Conservation (phyloP, 179 eudicot genomes). For the Silene noctiflora region DNA sequence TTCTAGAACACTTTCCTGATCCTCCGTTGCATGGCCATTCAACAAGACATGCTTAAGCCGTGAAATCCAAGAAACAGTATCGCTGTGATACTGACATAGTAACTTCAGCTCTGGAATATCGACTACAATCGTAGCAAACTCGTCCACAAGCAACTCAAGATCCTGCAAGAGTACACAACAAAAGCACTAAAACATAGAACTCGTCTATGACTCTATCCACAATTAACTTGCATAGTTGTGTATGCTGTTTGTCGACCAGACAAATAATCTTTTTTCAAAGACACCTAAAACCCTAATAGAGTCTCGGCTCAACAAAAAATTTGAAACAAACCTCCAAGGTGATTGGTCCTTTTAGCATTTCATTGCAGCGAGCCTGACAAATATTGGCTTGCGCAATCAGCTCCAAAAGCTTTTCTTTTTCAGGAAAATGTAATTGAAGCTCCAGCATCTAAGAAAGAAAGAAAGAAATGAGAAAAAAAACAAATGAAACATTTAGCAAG, state of each 20-base stretch:
- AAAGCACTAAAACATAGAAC: not conserved
- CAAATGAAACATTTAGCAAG: not conserved
- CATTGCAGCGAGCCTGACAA: constrained; percentile 60
- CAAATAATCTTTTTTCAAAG: not conserved
- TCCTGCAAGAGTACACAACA: constrained; percentile 42
- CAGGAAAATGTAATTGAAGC: constrained; percentile 61
- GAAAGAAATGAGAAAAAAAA: constrained; percentile 14
- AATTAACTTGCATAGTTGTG: not conserved
- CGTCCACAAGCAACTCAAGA: constrained; percentile 55
- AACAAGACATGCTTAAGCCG: constrained; percentile 46
- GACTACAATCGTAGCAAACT: constrained; percentile 51
- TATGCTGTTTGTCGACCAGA: not conserved
- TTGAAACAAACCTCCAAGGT: constrained; percentile 50
- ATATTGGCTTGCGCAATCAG: constrained; percentile 51
- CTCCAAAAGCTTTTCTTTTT: constrained; percentile 54
- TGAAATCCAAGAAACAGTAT: constrained; percentile 72
- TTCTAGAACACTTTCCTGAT: constrained; percentile 62
- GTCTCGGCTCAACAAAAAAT: not conserved
- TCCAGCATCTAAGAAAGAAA: constrained; percentile 47
- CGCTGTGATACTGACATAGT: constrained; percentile 55
- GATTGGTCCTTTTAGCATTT: constrained; percentile 57
- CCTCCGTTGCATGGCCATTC: constrained; percentile 49
- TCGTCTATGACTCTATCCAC: too few species aligned
- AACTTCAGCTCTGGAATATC: constrained; percentile 67
- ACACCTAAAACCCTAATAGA: not conserved